Base-by-base conservation (phyloP, 2,329 filamentous ascomycete genomes). In the Raffaelea arxii region DNA sequence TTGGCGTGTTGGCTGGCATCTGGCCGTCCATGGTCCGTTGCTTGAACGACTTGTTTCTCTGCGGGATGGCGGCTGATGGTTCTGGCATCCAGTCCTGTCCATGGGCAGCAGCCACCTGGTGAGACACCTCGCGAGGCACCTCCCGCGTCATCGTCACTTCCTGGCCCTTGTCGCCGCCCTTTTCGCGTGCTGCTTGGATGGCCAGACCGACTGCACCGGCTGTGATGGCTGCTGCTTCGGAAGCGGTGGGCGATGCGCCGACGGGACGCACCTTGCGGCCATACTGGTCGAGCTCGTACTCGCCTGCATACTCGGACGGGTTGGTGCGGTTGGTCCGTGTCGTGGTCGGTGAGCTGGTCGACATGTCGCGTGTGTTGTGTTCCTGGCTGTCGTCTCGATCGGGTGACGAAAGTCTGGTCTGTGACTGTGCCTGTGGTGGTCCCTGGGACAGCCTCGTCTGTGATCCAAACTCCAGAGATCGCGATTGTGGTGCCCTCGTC, bases 31-130 rank as follows among this genome's bases (percentile, higher is more conserved):
- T 67, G 2, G 78, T 76, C 25, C 79, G 75, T 56, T 83, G 77
- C 60, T 82, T 82, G 64, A 83, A 83, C 0, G 79, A 83, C 56
- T 72, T 75, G 56, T 82, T 78, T 49, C 78, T 67, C 44, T 69
- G 68, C 11, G 80, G 74, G 16, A 77, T 77, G 9, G 66, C 74
- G n/a, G n/a, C n/a, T n/a, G n/a, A n/a, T n/a, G n/a, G n/a, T n/a
- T n/a, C n/a, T 4, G 66, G 65, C 36, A 66, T 56, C 46, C 65
- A 72, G n/a, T 67, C 63, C 9, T 41, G 23, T 7, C 39, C 3
- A 18, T 25, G 30, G 22, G 10, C 35, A n/a, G 22, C 24, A 4
- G 24, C 16, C 19, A 64, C 62, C 3, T 57, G 54, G 11, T 52
- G 38, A 11, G 65, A 61, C n/a, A 56, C 54, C 9, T 53, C 58